phyloP scores from a whole-genome alignment of 2,329 filamentous ascomycete species.

The Teratosphaeria pseudoeucalypti region DNA sequence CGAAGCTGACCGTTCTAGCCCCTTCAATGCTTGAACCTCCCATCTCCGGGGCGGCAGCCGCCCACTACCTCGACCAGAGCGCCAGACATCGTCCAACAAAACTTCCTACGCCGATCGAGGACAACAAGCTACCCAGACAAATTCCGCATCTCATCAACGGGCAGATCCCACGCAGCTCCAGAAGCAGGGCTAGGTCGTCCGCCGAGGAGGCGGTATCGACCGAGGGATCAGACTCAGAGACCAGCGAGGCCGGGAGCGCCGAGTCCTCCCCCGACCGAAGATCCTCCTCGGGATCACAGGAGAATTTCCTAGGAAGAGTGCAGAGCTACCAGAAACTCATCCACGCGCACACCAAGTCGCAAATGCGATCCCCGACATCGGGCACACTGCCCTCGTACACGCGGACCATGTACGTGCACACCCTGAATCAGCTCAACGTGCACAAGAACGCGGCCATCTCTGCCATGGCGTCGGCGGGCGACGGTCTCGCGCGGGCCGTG shows the following conservation, averaged over 20 bases:
- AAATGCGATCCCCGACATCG: conserved; percentile 5
- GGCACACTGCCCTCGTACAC: conserved; percentile 14
- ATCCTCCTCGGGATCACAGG: neutral
- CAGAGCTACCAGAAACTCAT: conserved; percentile 14
- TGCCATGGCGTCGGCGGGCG: neutral
- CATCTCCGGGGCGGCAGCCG: neutral
- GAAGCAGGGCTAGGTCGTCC: neutral
- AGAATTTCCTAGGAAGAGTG: conserved; percentile 6
- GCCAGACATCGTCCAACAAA: neutral
- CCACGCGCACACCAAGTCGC: conserved; percentile 13
- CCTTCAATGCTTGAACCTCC: conserved; percentile 4
- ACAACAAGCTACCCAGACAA: conserved; percentile 1
- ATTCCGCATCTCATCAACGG: conserved; percentile 7
- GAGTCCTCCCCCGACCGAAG: neutral
- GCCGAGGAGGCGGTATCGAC: conserved; percentile 3
- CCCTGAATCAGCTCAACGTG: conserved; percentile 13
- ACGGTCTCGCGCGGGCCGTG: neutral
- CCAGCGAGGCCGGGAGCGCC: neutral
- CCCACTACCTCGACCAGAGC: neutral
- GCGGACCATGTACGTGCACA: conserved; percentile 18
- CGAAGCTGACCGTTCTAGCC: conserved; percentile 1
- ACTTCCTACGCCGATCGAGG: neutral
- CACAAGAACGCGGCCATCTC: conserved; percentile 5
- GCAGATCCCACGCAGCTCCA: neutral
- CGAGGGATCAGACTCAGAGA: neutral